Percentiles rank a stretch among this genome's conserved stretches.
Conservation (phyloP, 2,329 filamentous ascomycete species). For the Harringtonia lauricola region DNA sequence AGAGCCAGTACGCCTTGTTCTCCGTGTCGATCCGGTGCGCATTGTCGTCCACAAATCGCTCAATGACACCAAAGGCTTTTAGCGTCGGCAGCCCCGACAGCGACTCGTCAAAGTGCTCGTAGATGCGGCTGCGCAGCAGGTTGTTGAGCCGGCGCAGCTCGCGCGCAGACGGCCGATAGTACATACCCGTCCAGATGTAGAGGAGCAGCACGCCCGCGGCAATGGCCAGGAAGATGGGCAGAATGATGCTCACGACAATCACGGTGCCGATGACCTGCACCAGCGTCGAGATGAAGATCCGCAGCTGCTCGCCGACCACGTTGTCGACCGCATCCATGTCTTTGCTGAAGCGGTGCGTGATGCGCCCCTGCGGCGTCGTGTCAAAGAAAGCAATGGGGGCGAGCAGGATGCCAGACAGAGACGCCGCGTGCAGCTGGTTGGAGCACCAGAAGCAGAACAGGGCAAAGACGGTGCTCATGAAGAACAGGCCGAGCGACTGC, state of each 20-base stretch:
- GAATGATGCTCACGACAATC: conserved; percentile 69
- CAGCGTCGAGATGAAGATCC: conserved; percentile 80
- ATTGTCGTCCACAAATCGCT: conserved; percentile 82
- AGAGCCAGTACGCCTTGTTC: conserved; percentile 87
- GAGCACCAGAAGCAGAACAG: conserved; percentile 50
- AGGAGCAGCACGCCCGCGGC: conserved; percentile 71
- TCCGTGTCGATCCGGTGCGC: conserved; percentile 97
- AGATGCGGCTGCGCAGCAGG: conserved; percentile 90
- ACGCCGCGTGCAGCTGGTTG: conserved; percentile 88
- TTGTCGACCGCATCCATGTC: conserved; percentile 80
- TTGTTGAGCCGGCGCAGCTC: conserved; percentile 95
- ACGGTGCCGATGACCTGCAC: conserved; percentile 74
- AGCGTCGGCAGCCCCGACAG: conserved; percentile 91
- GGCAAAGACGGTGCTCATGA: conserved; percentile 40
- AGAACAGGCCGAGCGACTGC: conserved; percentile 47
- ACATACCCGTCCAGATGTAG: conserved; percentile 91
- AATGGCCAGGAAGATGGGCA: conserved; percentile 68
- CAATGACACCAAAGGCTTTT: conserved; percentile 82
- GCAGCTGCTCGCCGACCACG: conserved; percentile 91
- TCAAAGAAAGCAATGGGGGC: conserved; percentile 99
- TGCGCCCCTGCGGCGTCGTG: conserved; percentile 90
- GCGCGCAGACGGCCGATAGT: conserved; percentile 91
- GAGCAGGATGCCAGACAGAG: conserved; percentile 95
- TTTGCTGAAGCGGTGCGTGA: conserved; percentile 89
- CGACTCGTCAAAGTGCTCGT: conserved; percentile 96